Evolutionary conservation across 116 monocot genomes (phyloP).

Genomic region (Posidonia oceanica): DNA sequence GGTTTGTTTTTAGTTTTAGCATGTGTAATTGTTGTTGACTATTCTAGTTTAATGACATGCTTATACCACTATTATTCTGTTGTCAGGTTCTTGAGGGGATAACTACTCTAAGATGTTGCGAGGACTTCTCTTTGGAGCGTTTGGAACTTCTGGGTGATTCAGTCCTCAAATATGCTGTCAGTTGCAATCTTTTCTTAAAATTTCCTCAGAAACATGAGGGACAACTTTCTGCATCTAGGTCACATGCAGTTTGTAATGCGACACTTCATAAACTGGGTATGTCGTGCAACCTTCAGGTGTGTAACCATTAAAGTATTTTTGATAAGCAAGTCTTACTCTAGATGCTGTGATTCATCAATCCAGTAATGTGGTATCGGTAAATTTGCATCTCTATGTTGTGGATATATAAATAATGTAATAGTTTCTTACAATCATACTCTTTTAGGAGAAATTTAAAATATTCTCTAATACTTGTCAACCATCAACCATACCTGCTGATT

Average conservation of each 20-base stretch:
- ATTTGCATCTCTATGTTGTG: too few relatives aligned
- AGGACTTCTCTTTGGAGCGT: conserved; percentile 87
- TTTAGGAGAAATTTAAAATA: too few relatives aligned
- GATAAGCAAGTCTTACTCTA: neutral
- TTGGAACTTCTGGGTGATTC: conserved; percentile 94
- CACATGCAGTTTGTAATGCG: conserved; percentile 62
- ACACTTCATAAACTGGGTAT: conserved; percentile 72
- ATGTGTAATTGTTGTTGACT: neutral
- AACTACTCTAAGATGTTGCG: conserved; percentile 77
- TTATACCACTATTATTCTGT: neutral
- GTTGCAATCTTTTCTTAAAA: conserved; percentile 65
- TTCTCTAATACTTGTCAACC: too few relatives aligned
- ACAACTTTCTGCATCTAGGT: conserved; percentile 49
- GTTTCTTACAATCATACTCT: too few relatives aligned
- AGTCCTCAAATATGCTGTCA: conserved; percentile 82
- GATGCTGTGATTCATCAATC: too few relatives aligned
- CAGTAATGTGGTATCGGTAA: too few relatives aligned
- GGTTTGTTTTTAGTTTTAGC: conserved; percentile 29
- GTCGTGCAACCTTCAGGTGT: conserved; percentile 63
- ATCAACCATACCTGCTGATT: conserved; percentile 74
- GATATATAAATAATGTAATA: too few relatives aligned
- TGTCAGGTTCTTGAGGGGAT: conserved; percentile 88
- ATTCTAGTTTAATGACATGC: neutral
- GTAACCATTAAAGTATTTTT: neutral
- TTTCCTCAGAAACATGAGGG: conserved; percentile 75